Conservation (phyloP, 371 early-diverging fungal genomes). For the Mucor circinelloides region DNA sequence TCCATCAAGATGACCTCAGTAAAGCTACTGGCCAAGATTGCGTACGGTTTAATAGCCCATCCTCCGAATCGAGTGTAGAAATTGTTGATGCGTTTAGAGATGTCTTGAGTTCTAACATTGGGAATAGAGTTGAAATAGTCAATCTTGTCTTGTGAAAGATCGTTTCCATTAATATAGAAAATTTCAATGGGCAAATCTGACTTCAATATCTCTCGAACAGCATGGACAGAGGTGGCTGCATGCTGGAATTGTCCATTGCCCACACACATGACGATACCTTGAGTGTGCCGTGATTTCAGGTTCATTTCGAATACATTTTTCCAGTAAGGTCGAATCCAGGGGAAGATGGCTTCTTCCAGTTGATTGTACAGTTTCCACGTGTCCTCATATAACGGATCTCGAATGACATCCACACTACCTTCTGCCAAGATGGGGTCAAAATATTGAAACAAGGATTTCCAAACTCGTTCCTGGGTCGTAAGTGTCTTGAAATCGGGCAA, state of each 20-base stretch:
- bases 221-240: slow-evolving; percentile 28
- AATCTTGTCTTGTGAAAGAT: slow-evolving; percentile 47
- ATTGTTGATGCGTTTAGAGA: slow-evolving; percentile 53
- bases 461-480: slow-evolving; percentile 28
- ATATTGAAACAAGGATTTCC: slow-evolving; percentile 35
- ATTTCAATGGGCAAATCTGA: slow-evolving; percentile 70
- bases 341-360: slow-evolving; percentile 26
- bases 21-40: slow-evolving; percentile 69
- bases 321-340: slow-evolving; percentile 34
- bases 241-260: slow-evolving; percentile 33
- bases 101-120: slow-evolving; percentile 52
- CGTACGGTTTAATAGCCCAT: slow-evolving; percentile 69
- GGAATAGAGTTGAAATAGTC: slow-evolving; percentile 39
- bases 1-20: slow-evolving; percentile 70
- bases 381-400: slow-evolving; percentile 17
- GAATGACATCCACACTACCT: slow-evolving; percentile 17
- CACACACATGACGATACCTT: slow-evolving; percentile 60
- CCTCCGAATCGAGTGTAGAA: slow-evolving; percentile 51
- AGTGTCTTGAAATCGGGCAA: slow-evolving; percentile 29
- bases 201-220: slow-evolving; percentile 46
- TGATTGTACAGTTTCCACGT: slow-evolving; percentile 26
- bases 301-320: slow-evolving; percentile 36
- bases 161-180: slow-evolving; percentile 62
- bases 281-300: slow-evolving; percentile 4
- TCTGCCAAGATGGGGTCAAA: slow-evolving; percentile 33